Evolutionary conservation across 75 land plant species (phyloP), one percentile per base, ranked within the genome.

Genomic region (Pseudotsuga menziesii): DNA sequence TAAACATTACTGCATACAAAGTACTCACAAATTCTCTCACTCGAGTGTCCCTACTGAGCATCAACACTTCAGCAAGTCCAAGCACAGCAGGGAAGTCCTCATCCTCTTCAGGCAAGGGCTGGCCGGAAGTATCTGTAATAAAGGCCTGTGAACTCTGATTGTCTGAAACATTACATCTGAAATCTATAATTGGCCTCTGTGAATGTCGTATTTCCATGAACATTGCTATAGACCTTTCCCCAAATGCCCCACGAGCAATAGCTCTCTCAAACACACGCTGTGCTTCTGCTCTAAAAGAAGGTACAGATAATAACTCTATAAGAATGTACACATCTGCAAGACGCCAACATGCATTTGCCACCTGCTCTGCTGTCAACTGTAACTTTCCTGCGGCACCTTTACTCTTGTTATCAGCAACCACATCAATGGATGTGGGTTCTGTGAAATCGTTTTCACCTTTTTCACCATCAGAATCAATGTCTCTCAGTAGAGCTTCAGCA

Each of bases 1-100:
- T 86, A 63, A 86, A 86, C 88, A 86, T 86, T 20, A 80, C 82
- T 76, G 85, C 82, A 75, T 86, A 86, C 79, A 86, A 35, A 15
- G 79, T 83, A 78, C 82, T 84, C 27, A 83, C 82, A 77, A 86
- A 86, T 73, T 86, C 85, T 39, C 86, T 81, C 19, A 86, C 88
- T 59, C 86, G 75, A 9, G 74, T 72, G 61, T 80, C 78, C 58
- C 64, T 80, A 22, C 82, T 83, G 15, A 79, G 82, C 32, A 77
- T 73, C 64, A 86, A 41, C 12, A 77, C 86, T 61, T 83, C 82
- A 56, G 86, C 88, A 48, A 86, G 82, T 48, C 78, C 83, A 62
- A 83, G 88, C 48, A 86, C 82, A 36, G 77, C 86, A 56, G 82
- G 82, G 71, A 83, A 86, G 26, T 84, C 86, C n/a, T 84, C 84